phyloP scores from a whole-genome alignment of 495 filamentous ascomycete species.

The Stereocaulon alpinum region DNA sequence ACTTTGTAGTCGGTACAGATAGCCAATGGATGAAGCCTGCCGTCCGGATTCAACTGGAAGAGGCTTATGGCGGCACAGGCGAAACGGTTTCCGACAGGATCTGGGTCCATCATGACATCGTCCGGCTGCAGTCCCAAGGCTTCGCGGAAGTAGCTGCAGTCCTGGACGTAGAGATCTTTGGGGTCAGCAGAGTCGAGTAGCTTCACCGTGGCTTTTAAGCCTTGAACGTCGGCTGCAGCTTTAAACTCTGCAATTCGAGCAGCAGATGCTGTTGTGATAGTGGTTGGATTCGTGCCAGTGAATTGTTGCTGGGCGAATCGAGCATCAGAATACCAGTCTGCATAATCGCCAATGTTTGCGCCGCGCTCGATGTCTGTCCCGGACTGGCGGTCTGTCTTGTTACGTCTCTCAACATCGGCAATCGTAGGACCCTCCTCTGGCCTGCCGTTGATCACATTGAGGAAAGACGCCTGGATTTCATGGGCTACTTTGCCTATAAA shows the following conservation, averaged over 20 bases:
- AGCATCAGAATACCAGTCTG: constrained; percentile 42
- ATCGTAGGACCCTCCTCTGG: constrained; percentile 30
- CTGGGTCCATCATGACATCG: constrained; percentile 4
- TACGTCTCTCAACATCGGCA: constrained; percentile 32
- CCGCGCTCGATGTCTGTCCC: constrained; percentile 32
- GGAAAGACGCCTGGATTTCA: constrained; percentile 23
- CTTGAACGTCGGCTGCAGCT: constrained; percentile 24
- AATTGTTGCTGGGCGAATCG: constrained; percentile 41
- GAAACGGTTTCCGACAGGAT: constrained; percentile 9
- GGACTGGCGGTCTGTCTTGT: constrained; percentile 25
- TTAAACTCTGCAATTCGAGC: constrained; percentile 29
- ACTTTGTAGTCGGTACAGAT: constrained; percentile 37
- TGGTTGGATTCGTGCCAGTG: constrained; percentile 40
- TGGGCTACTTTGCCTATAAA: constrained; percentile 26
- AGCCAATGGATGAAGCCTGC: constrained; percentile 38
- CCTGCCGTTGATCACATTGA: constrained; percentile 24
- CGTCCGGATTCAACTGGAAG: constrained; percentile 34
- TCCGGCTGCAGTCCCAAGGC: constrained; percentile 16
- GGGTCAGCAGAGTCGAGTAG: constrained; percentile 16
- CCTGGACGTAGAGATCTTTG: constrained; percentile 34
- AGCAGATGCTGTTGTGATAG: constrained; percentile 29
- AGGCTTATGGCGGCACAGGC: constrained; percentile 33
- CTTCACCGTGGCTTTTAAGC: constrained; percentile 18
- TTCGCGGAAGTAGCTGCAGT: constrained; percentile 38
- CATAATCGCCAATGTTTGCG: constrained; percentile 34